phyloP scores from a whole-genome alignment of 805 yeast species.

The Candida koratica region DNA sequence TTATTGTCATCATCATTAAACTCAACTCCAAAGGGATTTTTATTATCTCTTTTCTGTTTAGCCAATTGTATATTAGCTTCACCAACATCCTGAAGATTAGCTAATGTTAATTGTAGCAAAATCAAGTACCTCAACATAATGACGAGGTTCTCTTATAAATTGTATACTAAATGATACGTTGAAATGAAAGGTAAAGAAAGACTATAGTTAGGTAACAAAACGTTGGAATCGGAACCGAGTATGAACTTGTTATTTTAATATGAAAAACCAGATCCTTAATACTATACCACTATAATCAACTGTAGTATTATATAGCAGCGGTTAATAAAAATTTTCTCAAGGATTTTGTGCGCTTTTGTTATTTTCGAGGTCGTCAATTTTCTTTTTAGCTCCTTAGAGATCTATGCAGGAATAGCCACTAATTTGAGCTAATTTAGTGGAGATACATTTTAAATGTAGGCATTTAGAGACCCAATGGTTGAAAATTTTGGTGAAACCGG shows the following conservation, averaged over 20 bases:
- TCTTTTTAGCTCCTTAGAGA: constrained; percentile 7
- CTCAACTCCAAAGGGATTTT: background rate
- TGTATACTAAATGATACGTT: background rate
- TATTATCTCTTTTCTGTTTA: background rate
- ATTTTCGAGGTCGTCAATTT: constrained; percentile 5
- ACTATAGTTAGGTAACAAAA: constrained; percentile 10
- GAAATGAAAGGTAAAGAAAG: constrained; percentile 11
- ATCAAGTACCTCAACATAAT: constrained; percentile 4
- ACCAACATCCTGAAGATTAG: constrained; percentile 1
- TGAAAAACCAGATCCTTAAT: constrained; percentile 4
- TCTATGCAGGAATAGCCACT: constrained; percentile 6
- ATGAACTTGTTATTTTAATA: constrained; percentile 2
- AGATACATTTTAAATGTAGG: too few relatives aligned
- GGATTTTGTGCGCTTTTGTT: constrained; percentile 7
- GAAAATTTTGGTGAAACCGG: too few relatives aligned
- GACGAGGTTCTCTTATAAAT: background rate
- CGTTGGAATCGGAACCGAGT: constrained; percentile 1
- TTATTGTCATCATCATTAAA: constrained; percentile 4
- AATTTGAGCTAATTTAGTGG: too few relatives aligned
- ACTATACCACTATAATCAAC: constrained; percentile 1
- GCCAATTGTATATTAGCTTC: constrained; percentile 3
- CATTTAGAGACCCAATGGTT: too few relatives aligned
- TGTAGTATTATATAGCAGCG: constrained; percentile 1
- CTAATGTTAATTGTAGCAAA: constrained; percentile 2
- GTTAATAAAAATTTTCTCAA: constrained; percentile 8